phyloP scores from a whole-genome alignment of 202 grass and related monocot species.

The Saccharum hybrid region DNA sequence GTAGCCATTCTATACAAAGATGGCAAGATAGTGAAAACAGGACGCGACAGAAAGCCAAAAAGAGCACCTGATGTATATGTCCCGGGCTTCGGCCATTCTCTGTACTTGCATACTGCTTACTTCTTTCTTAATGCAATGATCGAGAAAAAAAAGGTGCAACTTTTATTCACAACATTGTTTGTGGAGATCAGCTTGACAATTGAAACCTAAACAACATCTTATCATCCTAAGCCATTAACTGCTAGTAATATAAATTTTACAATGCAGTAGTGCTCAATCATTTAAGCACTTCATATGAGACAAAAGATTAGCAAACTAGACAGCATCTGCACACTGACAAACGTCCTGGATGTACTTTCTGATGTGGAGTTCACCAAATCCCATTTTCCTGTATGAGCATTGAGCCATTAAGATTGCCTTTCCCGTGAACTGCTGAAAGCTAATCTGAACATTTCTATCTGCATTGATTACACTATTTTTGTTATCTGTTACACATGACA shows the following conservation, averaged over 20 bases:
- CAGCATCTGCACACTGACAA: neutral
- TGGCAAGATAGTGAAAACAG: neutral
- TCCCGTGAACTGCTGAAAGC: neutral
- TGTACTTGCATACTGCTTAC: no score
- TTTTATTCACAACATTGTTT: neutral
- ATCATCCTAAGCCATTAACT: neutral
- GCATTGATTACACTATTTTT: neutral
- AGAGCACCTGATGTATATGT: neutral
- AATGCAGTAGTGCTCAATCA: neutral
- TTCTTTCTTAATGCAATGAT: no score
- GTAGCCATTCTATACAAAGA: neutral
- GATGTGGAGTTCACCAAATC: conserved; percentile 7
- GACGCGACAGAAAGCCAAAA: neutral
- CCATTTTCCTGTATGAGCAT: neutral
- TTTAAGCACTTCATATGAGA: neutral
- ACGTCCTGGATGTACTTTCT: neutral
- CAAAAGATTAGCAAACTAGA: neutral
- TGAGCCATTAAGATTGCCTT: neutral
- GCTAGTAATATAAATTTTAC: neutral
- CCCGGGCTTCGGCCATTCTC: no score
- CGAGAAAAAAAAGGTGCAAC: neutral
- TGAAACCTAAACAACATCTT: neutral
- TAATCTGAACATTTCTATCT: neutral
- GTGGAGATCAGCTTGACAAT: neutral
- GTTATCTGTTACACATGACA: no score